Base-by-base conservation (phyloP, 495 filamentous ascomycete genomes). In the Thermothielavioides terrestris region DNA sequence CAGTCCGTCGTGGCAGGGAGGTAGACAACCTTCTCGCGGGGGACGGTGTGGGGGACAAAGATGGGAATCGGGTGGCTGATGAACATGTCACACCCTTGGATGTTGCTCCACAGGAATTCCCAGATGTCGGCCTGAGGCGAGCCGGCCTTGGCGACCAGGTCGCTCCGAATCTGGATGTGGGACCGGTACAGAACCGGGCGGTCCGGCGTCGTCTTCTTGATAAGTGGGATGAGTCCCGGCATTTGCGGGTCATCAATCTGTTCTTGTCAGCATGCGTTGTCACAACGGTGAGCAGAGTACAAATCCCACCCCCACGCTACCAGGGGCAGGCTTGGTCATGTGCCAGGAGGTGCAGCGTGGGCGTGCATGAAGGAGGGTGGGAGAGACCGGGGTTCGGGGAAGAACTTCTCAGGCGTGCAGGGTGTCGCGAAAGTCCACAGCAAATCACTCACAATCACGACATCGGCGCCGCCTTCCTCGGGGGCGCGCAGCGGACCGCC, bases 1-100 rank as follows among this genome's bases (percentile, higher is more conserved):
- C 88, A 94, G 59, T 94, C 88, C 1, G 89, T 94, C 2, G 86
- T 83, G 12, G 89, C 88, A 8, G 86, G 88, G 70, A 91, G 76
- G 60, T 89, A 89, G 6, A 79, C 80, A 1, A 94, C 84, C 54
- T 77, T 84, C 28, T 83, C 67, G 2, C 64, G 62, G 7, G 83
- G 79, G 12, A 95, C 82, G 51, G 71, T 77, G 8, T 70, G 57
- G 0, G 89, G 89, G 28, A 95, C 86, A 53, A 95, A 94, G 26
- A 68, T 67, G 23, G 77, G 78, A 30, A 94, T 86, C 0, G 89
- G 89, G 50, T 95, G 88, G 59, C 82, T 85, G 61, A 95, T 85
- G 63, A 90, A 95, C 51, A 88, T 69, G 66, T 95, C 88, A 2
- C 82, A 79, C 1, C 70, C 66, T 50, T 84, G 75, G 52, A 89